A percentile compares a stretch with the other conserved stretches of the same genome.
Conservation (phyloP, 768 basidiomycete species). For the Chalciporus sphaerocephalus region DNA sequence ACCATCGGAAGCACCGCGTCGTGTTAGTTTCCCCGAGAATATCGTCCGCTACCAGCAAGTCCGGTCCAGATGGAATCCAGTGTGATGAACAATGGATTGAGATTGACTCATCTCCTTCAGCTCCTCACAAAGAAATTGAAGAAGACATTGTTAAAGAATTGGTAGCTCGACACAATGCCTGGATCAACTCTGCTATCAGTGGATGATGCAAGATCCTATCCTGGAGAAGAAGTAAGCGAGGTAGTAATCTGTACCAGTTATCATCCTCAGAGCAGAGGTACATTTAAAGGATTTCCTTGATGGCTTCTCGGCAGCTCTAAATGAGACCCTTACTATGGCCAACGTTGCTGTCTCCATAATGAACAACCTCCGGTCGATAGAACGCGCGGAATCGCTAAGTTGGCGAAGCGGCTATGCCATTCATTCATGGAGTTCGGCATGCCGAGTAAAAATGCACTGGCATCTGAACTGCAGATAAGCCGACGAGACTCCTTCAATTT, state of each 20-base stretch:
- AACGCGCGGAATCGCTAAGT: too few relatives aligned
- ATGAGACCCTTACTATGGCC: too few relatives aligned
- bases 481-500: too few relatives aligned
- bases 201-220: too few relatives aligned
- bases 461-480: constrained; percentile 1
- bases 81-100: constrained; percentile 63
- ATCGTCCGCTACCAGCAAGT: constrained; percentile 10
- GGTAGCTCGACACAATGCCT: constrained; percentile 64
- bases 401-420: too few relatives aligned
- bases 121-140: constrained; percentile 75
- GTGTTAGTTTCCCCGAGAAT: constrained; percentile 71
- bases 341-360: too few relatives aligned
- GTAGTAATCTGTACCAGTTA: background rate
- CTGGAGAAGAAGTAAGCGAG: background rate
- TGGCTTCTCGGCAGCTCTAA: too few relatives aligned
- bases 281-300: too few relatives aligned
- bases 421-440: too few relatives aligned
- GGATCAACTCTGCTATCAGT: constrained; percentile 51
- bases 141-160: constrained; percentile 82
- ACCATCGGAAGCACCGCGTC: constrained; percentile 86
- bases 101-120: constrained; percentile 43
- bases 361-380: too few relatives aligned
- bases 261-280: too few relatives aligned
- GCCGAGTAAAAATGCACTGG: constrained; percentile 2
- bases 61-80: constrained; percentile 19